Evolutionary conservation across 1,139 yeast species (phyloP).

Genomic region (Scheffersomyces lignicola): DNA sequence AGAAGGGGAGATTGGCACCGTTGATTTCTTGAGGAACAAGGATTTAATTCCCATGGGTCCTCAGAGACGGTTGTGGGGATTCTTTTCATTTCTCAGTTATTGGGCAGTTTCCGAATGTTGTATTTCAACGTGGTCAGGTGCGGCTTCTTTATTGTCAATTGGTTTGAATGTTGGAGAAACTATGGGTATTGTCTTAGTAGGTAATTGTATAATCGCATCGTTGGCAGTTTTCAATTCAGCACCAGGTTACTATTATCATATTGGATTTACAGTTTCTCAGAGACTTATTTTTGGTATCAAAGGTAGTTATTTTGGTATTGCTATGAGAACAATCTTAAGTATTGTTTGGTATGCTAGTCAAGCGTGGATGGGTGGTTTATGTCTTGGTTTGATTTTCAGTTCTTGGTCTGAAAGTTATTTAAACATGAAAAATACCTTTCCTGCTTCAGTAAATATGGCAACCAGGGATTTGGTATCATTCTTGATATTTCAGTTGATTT

Average conservation of each 20-base stretch:
- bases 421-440: conserved; percentile 16
- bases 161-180: conserved; percentile 19
- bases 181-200: conserved; percentile 21
- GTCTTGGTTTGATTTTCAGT: conserved; percentile 16
- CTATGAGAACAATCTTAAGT: conserved; percentile 17
- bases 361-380: conserved; percentile 20
- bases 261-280: conserved; percentile 22
- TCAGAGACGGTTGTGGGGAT: conserved; percentile 21
- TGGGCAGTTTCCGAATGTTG: conserved; percentile 24
- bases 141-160: conserved; percentile 17
- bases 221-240: conserved; percentile 20
- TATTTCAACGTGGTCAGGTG: conserved; percentile 23
- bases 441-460: conserved; percentile 14
- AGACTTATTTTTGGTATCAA: conserved; percentile 21
- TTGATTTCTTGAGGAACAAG: conserved; percentile 3
- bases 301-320: conserved; percentile 17
- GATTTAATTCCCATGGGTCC: conserved; percentile 22
- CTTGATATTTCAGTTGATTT: conserved; percentile 18
- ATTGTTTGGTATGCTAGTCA: conserved; percentile 22
- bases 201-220: conserved; percentile 17
- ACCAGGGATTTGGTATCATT: conserved; percentile 20
- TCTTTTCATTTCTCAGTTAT: conserved; percentile 19
- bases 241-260: conserved; percentile 20
- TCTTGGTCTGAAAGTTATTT: conserved; percentile 15
- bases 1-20: conserved; percentile 2